phyloP scores from a whole-genome alignment of 129 eudicot genomes.

The Dittrichia graveolens region DNA sequence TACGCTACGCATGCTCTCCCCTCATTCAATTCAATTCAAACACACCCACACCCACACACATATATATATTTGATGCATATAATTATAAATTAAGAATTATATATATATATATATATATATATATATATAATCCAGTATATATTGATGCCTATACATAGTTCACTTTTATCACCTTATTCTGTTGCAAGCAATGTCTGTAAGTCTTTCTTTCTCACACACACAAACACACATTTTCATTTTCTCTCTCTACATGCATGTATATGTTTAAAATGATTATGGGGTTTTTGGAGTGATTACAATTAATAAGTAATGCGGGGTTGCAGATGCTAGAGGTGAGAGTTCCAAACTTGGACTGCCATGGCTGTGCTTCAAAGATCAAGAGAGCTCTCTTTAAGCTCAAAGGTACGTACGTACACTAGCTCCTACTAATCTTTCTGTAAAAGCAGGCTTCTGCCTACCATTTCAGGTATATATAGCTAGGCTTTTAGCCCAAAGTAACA shows the following conservation, averaged over 20 bases:
- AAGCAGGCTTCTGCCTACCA: background rate
- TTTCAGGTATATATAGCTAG: too few species aligned
- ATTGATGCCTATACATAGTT: background rate
- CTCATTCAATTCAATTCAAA: background rate
- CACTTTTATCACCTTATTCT: background rate
- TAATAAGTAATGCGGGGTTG: conserved; percentile 14
- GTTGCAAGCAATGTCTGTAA: conserved; percentile 61
- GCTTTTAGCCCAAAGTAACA: too few species aligned
- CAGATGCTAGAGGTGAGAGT: conserved; percentile 81
- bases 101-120: too few species aligned
- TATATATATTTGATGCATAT: too few species aligned
- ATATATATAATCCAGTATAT: background rate
- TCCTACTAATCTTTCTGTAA: background rate
- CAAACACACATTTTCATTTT: background rate
- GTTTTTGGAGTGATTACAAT: background rate
- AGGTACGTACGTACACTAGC: conserved; percentile 29
- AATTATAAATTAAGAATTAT: too few species aligned
- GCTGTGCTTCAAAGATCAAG: conserved; percentile 56
- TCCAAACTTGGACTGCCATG: conserved; percentile 70
- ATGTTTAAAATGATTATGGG: background rate
- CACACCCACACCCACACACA: too few species aligned
- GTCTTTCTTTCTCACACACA: conserved; percentile 29
- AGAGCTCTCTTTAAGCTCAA: conserved; percentile 65
- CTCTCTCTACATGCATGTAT: conserved; percentile 12
- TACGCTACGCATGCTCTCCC: conserved; percentile 32